Evolutionary conservation across 805 yeast species (phyloP).

Genomic region (Ogataea methanolica): DNA sequence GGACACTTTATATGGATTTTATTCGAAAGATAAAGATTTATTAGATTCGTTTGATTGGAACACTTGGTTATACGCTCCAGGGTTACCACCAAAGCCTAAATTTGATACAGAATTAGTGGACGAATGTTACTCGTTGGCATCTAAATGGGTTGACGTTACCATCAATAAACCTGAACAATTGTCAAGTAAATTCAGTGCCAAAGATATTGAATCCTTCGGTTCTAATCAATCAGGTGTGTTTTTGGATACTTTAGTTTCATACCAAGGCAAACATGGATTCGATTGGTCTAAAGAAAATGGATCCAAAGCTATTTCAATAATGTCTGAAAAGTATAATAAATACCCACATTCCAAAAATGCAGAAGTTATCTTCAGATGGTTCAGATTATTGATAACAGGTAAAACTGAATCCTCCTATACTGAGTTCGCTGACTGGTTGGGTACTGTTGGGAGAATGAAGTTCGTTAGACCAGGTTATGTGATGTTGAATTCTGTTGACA

Average conservation of each 20-base stretch:
- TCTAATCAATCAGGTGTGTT: slow-evolving; percentile 79
- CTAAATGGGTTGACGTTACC: slow-evolving; percentile 53
- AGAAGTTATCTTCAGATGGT: slow-evolving; percentile 79
- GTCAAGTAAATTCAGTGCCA: slow-evolving; percentile 34
- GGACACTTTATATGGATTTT: slow-evolving; percentile 67
- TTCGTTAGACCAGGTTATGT: slow-evolving; percentile 85
- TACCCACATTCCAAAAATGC: slow-evolving; percentile 61
- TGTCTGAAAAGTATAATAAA: slow-evolving; percentile 32
- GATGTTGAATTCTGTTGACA: slow-evolving; percentile 59
- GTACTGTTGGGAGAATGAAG: slow-evolving; percentile 92
- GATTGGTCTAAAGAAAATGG: slow-evolving; percentile 31
- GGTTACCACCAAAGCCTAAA: slow-evolving; percentile 83
- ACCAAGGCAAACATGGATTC: slow-evolving; percentile 41
- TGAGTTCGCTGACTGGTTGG: slow-evolving; percentile 75
- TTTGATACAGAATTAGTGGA: slow-evolving; percentile 79
- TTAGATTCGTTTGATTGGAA: slow-evolving; percentile 80
- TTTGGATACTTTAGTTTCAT: slow-evolving; percentile 58
- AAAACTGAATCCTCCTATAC: slow-evolving; percentile 41
- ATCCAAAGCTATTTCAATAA: slow-evolving; percentile 27
- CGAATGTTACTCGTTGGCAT: slow-evolving; percentile 61
- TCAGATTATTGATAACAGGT: slow-evolving; percentile 57
- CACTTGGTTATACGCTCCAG: slow-evolving; percentile 74
- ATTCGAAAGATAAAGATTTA: slow-evolving; percentile 37
- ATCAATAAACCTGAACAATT: slow-evolving; percentile 21
- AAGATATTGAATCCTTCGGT: slow-evolving; percentile 54